These are phyloP conservation scores for Maudiozyma bulderi DNA, from an alignment of 805 yeast species.

Conservation along the genomic window DNA sequence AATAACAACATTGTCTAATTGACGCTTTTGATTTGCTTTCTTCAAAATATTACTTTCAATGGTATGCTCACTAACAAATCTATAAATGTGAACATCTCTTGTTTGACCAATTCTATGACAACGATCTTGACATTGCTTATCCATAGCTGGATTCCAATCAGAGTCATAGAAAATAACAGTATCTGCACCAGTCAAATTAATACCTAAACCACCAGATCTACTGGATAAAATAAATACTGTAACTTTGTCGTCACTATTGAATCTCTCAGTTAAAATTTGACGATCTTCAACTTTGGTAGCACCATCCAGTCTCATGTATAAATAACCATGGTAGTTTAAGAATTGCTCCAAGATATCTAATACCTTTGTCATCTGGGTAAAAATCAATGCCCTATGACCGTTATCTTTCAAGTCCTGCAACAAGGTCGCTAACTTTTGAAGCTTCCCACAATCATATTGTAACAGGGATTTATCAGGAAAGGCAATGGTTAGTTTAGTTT, in stretches of 20 bases:
- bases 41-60: slow-evolving; percentile 90
- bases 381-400: slow-evolving; percentile 90
- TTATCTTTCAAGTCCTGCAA: slow-evolving; percentile 68
- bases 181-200: slow-evolving; percentile 95
- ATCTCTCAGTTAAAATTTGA: slow-evolving; percentile 85
- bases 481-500: slow-evolving; percentile 80
- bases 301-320: slow-evolving; percentile 93
- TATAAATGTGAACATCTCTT: slow-evolving; percentile 92
- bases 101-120: slow-evolving; percentile 99
- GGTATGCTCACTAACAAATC: slow-evolving; percentile 92
- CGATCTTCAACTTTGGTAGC: slow-evolving; percentile 96
- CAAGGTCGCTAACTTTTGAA: slow-evolving; percentile 72
- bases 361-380: slow-evolving; percentile 97
- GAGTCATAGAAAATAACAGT: slow-evolving; percentile 97
- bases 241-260: slow-evolving; percentile 74
- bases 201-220: slow-evolving; percentile 97
- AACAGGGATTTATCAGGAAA: slow-evolving; percentile 90
- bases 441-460: slow-evolving; percentile 94
- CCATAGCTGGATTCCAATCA: slow-evolving; percentile 99
- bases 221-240: slow-evolving; percentile 90
- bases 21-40: slow-evolving; percentile 91
- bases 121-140: slow-evolving; percentile 96
- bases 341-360: slow-evolving; percentile 89
- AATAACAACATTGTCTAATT: slow-evolving; percentile 86
- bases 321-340: slow-evolving; percentile 85